These are phyloP conservation scores for Cardamine occulta DNA, from an alignment of 345 rosid species.

Conservation along the genomic window DNA sequence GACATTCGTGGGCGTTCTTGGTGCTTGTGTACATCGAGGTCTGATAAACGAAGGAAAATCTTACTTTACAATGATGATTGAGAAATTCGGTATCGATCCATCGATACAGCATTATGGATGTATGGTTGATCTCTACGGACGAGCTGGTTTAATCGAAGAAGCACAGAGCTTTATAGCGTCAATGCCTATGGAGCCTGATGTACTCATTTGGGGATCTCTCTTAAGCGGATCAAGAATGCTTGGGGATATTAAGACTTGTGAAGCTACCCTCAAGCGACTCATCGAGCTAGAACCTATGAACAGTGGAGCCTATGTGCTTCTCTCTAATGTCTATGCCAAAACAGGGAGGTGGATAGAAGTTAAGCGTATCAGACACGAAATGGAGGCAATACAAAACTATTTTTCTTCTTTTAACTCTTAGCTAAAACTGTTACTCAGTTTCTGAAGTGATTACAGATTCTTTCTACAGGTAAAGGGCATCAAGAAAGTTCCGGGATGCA, in stretches of 20 bases:
- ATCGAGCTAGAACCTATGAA: constrained; percentile 51
- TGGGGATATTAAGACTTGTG: constrained; percentile 53
- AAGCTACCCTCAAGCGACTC: constrained; percentile 44
- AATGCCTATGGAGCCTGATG: constrained; percentile 59
- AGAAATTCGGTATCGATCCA: constrained; percentile 47
- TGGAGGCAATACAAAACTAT: constrained; percentile 42
- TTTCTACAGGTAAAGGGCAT: constrained; percentile 41
- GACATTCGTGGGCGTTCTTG: constrained; percentile 58
- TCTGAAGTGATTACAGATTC: constrained; percentile 15
- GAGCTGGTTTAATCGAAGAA: constrained; percentile 53
- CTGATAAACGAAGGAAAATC: constrained; percentile 49
- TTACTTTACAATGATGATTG: constrained; percentile 48
- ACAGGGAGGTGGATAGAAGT: constrained; percentile 54
- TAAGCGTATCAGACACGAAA: constrained; percentile 44
- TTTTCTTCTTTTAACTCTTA: background rate
- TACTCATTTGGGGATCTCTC: constrained; percentile 57
- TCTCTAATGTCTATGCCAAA: constrained; percentile 54
- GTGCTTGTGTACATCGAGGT: constrained; percentile 64
- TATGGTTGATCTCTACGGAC: constrained; percentile 59
- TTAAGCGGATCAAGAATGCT: constrained; percentile 53
- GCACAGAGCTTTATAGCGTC: constrained; percentile 47
- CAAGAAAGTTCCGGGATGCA: constrained; percentile 58
- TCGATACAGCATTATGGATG: constrained; percentile 53
- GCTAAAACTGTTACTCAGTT: background rate
- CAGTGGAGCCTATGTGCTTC: constrained; percentile 51